Percentiles rank a stretch among this genome's conserved stretches.
These are phyloP conservation scores for Colletotrichum sp. DNA, from an alignment of 2,329 filamentous ascomycete species.

Conservation along the genomic window DNA sequence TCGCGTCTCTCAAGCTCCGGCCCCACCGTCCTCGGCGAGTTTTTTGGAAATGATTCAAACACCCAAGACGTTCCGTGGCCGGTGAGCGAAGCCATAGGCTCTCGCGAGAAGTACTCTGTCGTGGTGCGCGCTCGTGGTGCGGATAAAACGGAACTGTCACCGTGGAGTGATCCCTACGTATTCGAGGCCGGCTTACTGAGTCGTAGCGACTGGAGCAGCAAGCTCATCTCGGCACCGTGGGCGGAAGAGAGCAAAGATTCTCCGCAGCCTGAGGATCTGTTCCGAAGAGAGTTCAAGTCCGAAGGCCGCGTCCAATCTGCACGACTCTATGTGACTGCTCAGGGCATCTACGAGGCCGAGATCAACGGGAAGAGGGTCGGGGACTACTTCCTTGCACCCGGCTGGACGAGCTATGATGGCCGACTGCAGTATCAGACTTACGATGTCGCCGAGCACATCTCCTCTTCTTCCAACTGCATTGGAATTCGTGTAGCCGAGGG, in stretches of 20 bases:
- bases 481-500: slow-evolving; percentile 49
- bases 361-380: slow-evolving; percentile 51
- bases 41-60: slow-evolving; percentile 27
- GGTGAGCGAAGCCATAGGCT: slow-evolving; percentile 28
- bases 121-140: slow-evolving; percentile 36
- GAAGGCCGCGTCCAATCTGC: slow-evolving; percentile 32
- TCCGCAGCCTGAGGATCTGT: slow-evolving; percentile 27
- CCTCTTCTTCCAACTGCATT: slow-evolving; percentile 35
- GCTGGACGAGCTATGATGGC: slow-evolving; percentile 56
- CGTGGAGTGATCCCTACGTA: slow-evolving; percentile 29
- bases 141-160: slow-evolving; percentile 12
- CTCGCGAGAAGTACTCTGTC: slow-evolving; percentile 34
- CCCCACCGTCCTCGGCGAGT: slow-evolving; percentile 27
- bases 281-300: slow-evolving; percentile 38
- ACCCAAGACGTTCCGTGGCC: slow-evolving; percentile 52
- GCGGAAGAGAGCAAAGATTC: slow-evolving; percentile 31
- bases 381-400: slow-evolving; percentile 49
- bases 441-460: slow-evolving; percentile 50
- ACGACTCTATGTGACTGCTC: slow-evolving; percentile 50
- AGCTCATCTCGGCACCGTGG: slow-evolving; percentile 32
- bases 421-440: slow-evolving; percentile 59
- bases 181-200: slow-evolving; percentile 39
- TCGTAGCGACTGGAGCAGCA: slow-evolving; percentile 33
- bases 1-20: slow-evolving; percentile 16
- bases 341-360: slow-evolving; percentile 50